A percentile compares a stretch with the other conserved stretches of the same genome.
phyloP scores from a whole-genome alignment of 495 filamentous ascomycete species.

The Hypoxylon rickii region DNA sequence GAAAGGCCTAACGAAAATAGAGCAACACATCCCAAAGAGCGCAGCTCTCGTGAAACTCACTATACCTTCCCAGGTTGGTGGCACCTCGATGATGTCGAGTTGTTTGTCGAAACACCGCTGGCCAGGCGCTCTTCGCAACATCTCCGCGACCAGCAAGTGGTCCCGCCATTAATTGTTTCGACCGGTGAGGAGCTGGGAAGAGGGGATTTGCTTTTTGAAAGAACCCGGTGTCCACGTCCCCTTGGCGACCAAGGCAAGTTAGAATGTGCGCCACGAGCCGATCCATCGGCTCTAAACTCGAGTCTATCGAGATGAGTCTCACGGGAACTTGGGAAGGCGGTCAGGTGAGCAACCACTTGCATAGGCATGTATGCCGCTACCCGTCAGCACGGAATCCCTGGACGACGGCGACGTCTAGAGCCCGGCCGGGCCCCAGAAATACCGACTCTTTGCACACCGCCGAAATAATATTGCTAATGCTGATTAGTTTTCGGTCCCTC shows the following conservation, averaged over 20 bases:
- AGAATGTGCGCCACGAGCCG: constrained; percentile 1
- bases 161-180: neutral
- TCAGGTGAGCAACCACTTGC: constrained; percentile 31
- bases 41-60: neutral
- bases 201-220: constrained; percentile 3
- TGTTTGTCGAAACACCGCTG: neutral
- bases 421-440: neutral
- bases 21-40: neutral
- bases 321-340: neutral
- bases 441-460: neutral
- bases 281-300: constrained; percentile 1
- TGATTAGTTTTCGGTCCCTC: no score
- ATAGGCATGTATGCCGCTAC: constrained; percentile 23
- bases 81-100: neutral
- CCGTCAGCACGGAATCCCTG: constrained; percentile 11
- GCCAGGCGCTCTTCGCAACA: no score
- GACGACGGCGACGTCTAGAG: neutral
- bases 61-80: neutral
- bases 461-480: no score
- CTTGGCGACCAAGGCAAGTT: no score
- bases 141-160: no score
- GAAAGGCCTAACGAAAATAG: constrained; percentile 22
- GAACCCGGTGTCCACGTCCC: no score
- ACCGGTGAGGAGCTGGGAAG: constrained; percentile 6
- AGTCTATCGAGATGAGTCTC: constrained; percentile 1